A percentile compares a stretch with the other conserved stretches of the same genome.
phyloP scores from a whole-genome alignment of 768 basidiomycete species.

The Leccinum longicurvipes region DNA sequence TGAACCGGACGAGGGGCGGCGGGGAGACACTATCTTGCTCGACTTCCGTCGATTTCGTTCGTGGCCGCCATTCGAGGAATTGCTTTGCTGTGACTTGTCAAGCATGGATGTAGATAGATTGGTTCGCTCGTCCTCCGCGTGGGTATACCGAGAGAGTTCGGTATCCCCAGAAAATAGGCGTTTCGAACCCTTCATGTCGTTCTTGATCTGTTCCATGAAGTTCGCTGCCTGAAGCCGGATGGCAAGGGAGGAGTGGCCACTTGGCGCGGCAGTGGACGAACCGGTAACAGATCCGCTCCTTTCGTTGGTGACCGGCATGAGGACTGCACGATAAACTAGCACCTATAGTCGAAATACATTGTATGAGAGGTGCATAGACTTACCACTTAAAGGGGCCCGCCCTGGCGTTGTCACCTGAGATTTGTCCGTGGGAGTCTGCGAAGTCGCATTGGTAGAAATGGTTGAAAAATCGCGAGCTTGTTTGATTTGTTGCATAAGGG shows the following conservation, averaged over 20 bases:
- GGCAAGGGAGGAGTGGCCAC: slow-evolving; percentile 56
- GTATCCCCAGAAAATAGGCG: slow-evolving; percentile 69
- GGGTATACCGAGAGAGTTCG: slow-evolving; percentile 44
- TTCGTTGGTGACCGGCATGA: slow-evolving; percentile 14
- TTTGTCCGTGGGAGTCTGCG: slow-evolving; percentile 25
- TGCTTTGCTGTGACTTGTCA: slow-evolving; percentile 23
- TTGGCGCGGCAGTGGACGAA: slow-evolving; percentile 31
- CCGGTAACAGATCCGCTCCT: slow-evolving; percentile 22
- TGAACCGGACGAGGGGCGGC: slow-evolving; percentile 35
- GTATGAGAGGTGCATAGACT: slow-evolving; percentile 1
- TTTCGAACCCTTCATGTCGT: slow-evolving; percentile 66
- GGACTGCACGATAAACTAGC: slow-evolving; percentile 9
- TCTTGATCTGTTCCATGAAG: slow-evolving; percentile 84
- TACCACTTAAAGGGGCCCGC: slow-evolving; percentile 11
- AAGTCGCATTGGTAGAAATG: slow-evolving; percentile 57
- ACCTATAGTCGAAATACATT: slow-evolving; percentile 1
- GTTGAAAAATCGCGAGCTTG: slow-evolving; percentile 76
- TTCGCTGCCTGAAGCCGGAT: slow-evolving; percentile 76
- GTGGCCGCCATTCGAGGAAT: slow-evolving; percentile 29
- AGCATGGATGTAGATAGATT: slow-evolving; percentile 12
- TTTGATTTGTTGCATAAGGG: slow-evolving; percentile 78
- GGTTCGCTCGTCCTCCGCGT: slow-evolving; percentile 13
- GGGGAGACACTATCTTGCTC: slow-evolving; percentile 25
- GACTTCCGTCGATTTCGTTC: slow-evolving; percentile 26
- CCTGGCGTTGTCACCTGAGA: slow-evolving; percentile 3